Conservation (phyloP, 2,329 filamentous ascomycete species). For the Talaromyces sp. region DNA sequence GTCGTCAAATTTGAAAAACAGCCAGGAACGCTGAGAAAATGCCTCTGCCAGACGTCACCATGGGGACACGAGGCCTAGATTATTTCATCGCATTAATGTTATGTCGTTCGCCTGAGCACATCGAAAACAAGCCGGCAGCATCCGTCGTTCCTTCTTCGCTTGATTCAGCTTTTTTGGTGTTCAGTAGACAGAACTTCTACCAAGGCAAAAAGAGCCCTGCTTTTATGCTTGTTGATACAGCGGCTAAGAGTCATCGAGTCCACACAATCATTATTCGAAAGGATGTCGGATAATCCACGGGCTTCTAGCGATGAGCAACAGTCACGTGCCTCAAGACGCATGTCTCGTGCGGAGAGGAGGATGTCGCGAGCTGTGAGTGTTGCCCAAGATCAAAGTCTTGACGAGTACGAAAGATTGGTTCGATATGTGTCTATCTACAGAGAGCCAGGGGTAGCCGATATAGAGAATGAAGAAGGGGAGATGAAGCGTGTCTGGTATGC, state of each 20-base stretch:
- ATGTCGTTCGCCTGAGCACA: not conserved
- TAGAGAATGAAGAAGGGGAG: conserved; percentile 40
- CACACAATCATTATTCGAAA: not conserved
- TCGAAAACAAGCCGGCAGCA: not conserved
- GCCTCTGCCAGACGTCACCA: conserved; percentile 9
- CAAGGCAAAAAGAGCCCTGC: not conserved
- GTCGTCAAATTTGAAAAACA: not conserved
- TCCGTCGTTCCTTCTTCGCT: not conserved
- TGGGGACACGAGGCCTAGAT: not conserved
- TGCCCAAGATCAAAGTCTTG: conserved; percentile 36
- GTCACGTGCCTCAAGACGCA: conserved; percentile 24
- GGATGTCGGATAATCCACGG: conserved; percentile 9
- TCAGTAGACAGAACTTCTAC: not conserved
- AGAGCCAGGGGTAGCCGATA: conserved; percentile 47
- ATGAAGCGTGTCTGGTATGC: conserved; percentile 59
- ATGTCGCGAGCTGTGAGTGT: conserved; percentile 26
- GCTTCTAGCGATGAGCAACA: conserved; percentile 14
- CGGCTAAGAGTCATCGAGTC: not conserved
- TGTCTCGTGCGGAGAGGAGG: conserved; percentile 32
- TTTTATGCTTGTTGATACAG: not conserved
- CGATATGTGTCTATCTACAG: conserved; percentile 66
- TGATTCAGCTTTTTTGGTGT: not conserved
- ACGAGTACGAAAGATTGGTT: conserved; percentile 65
- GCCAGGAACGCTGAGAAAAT: not conserved
- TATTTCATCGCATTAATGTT: not conserved